Evolutionary conservation across 2,329 filamentous ascomycete genomes (phyloP).

Genomic region (Berkeleyomyces basicola): DNA sequence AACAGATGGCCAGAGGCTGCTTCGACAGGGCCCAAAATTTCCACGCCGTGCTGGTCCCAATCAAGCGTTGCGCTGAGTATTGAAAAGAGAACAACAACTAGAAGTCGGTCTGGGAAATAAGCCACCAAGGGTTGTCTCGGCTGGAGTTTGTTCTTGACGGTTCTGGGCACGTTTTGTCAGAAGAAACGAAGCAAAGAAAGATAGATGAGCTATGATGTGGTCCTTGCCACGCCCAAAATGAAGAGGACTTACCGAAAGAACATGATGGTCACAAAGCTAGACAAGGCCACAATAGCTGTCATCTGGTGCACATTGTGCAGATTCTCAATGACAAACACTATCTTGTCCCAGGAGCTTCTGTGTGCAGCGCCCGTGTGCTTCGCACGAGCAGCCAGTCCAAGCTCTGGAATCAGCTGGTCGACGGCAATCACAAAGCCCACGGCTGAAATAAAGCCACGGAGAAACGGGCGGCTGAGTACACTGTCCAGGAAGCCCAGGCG

Average conservation of each 20-base stretch:
- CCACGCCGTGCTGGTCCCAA: conserved; percentile 68
- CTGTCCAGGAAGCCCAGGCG: conserved; percentile 87
- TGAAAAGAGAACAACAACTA: conserved; percentile 74
- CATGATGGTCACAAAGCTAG: conserved; percentile 80
- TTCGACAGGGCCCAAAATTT: conserved; percentile 68
- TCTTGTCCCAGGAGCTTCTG: conserved; percentile 72
- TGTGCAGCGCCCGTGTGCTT: conserved; percentile 52
- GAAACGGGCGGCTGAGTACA: conserved; percentile 79
- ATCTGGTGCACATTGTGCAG: conserved; percentile 49
- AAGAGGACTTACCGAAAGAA: conserved; percentile 48
- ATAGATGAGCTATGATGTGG: neutral
- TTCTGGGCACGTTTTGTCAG: conserved; percentile 19
- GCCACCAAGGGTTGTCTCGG: conserved; percentile 64
- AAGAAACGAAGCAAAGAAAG: neutral
- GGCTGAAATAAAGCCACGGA: conserved; percentile 90
- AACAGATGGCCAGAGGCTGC: conserved; percentile 56
- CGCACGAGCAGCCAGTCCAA: conserved; percentile 56
- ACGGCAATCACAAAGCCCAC: conserved; percentile 94
- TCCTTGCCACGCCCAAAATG: neutral
- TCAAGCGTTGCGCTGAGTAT: conserved; percentile 58
- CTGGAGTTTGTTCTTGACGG: conserved; percentile 66
- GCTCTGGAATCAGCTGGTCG: conserved; percentile 81
- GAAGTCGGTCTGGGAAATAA: conserved; percentile 80
- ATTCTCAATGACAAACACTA: conserved; percentile 61
- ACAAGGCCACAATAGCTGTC: conserved; percentile 59